Conservation (phyloP, 345 rosid species). For the Acer negundo region DNA sequence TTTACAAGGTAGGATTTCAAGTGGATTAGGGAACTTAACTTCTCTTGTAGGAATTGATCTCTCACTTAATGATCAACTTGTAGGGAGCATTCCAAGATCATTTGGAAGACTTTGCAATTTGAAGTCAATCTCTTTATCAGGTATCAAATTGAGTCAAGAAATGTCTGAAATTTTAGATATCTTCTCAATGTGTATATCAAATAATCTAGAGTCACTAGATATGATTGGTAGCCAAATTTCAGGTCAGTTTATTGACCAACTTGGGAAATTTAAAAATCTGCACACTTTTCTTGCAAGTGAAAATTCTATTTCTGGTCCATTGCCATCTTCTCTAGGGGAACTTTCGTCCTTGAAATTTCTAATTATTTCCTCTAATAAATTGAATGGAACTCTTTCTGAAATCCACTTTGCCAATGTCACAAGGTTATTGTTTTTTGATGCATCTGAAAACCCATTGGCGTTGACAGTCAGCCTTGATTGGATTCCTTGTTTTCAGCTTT, state of each 20-base stretch:
- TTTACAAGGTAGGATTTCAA: constrained; percentile 17
- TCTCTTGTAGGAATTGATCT: constrained; percentile 11
- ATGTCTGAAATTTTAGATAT: neutral
- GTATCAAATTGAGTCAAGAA: neutral
- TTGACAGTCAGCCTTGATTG: constrained; percentile 27
- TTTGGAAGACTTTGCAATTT: neutral
- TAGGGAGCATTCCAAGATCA: neutral
- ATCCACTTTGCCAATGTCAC: constrained; percentile 30
- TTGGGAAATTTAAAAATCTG: neutral
- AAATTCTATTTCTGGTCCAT: neutral
- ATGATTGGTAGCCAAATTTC: neutral
- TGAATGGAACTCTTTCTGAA: constrained; percentile 11
- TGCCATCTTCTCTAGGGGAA: neutral
- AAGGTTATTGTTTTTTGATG: constrained; percentile 9
- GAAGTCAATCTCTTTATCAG: neutral
- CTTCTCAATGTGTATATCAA: neutral
- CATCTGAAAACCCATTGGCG: constrained; percentile 22
- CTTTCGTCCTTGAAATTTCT: neutral
- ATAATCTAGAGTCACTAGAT: neutral
- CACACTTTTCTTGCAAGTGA: neutral
- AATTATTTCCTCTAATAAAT: neutral
- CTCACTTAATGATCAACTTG: neutral
- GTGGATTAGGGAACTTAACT: constrained; percentile 21
- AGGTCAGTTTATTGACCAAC: neutral
- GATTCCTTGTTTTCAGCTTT: constrained; percentile 34